Base-by-base conservation (phyloP, 2,329 filamentous ascomycete genomes). In the Fusarium denticulatum region DNA sequence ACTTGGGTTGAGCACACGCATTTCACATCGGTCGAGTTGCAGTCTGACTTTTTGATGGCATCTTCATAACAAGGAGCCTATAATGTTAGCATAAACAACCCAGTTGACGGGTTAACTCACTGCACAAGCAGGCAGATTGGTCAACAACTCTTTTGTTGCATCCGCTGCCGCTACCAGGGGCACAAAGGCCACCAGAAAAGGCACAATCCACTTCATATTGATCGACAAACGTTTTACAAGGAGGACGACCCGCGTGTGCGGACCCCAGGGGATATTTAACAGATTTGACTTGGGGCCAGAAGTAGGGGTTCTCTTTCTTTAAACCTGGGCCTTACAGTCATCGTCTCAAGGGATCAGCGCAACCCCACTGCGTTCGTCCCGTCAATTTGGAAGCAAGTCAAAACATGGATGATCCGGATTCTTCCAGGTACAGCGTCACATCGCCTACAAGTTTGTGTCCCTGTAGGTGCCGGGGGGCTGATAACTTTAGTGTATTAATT, bases 171-270 rank as follows among this genome's bases (percentile, higher is more conserved):
- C 50, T 26, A 60, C 55, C 40, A 65, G 68, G 26, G 72, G 74
- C 71, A 76, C 39, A 46, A 78, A 42, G 40, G 57, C 64, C 55
- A 70, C 58, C 37, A 78, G 28, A n/a, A 78, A 67, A 68, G 63
- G 60, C 39, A 76, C 46, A 57, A 55, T 63, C 76, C 76, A 78
- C 69, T 69, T 78, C 76, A 78, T 77, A 39, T 52, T 70, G 70
- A 71, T 70, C 60, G 58, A 66, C 60, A 73, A 34, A 20, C 52
- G 42, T 39, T 66, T 49, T 52, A 49, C 62, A 49, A 66, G 49
- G 45, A 52, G 34, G 52, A 69, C 8, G 57, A 43, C 62, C 49
- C 61, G 61, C 46, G 18, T 53, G 18, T 49, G 58, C 63, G 60
- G 46, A 57, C 20, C 56, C 49, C 28, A 30, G 46, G 60, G 58